Evolutionary conservation across 768 basidiomycete genomes (phyloP).

Genomic region (Lanmaoa rubissima): DNA sequence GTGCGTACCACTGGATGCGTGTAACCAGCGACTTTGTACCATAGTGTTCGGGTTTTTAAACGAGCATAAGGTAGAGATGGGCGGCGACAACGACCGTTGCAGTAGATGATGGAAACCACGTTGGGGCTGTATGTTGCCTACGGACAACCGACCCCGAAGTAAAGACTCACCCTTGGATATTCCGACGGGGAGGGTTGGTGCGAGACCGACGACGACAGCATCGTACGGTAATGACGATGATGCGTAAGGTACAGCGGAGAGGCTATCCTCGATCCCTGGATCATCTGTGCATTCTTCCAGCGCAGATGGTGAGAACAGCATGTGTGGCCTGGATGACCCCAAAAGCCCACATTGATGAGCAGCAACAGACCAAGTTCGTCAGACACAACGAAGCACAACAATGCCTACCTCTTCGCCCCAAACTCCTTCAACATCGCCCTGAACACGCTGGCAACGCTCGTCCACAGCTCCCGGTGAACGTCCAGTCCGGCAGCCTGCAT

Average conservation of each 20-base stretch:
- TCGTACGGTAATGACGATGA: slow-evolving; percentile 37
- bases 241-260: not conserved
- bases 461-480: slow-evolving; percentile 50
- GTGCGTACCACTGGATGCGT: slow-evolving; percentile 20
- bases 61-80: not conserved
- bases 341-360: not conserved
- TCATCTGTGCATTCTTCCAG: slow-evolving; percentile 37
- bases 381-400: not conserved
- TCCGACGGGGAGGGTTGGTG: slow-evolving; percentile 42
- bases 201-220: slow-evolving; percentile 63
- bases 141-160: slow-evolving; percentile 1
- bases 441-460: slow-evolving; percentile 56
- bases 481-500: slow-evolving; percentile 52
- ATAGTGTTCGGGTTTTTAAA: not conserved
- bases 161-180: not conserved
- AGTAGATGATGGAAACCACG: slow-evolving; percentile 14
- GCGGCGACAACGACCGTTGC: not conserved
- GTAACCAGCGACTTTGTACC: slow-evolving; percentile 10
- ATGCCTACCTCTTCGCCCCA: slow-evolving; percentile 40
- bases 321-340: slow-evolving; percentile 40
- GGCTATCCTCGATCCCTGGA: not conserved
- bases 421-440: slow-evolving; percentile 41
- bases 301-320: slow-evolving; percentile 54
- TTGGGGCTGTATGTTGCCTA: not conserved
- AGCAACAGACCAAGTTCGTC: not conserved